A percentile compares a stretch with the other conserved stretches of the same genome.
Evolutionary conservation across 129 eudicot species (phyloP).

Genomic region (Smallanthus sonchifolius): DNA sequence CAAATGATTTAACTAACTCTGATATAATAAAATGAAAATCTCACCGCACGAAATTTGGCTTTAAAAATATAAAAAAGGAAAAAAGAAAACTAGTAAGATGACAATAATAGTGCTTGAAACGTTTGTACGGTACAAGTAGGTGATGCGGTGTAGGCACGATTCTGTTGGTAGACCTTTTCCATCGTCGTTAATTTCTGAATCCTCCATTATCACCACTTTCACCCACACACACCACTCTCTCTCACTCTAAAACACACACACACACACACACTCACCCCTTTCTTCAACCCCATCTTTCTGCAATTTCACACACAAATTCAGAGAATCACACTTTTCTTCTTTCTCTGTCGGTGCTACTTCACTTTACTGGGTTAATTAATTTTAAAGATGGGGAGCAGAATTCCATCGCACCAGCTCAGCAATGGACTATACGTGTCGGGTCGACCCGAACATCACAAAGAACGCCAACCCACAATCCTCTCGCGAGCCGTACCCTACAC

Average conservation of each 20-base stretch:
- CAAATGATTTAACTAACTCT: no score
- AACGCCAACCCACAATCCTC: conserved; percentile 50
- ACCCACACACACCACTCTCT: conserved; percentile 21
- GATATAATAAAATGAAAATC: no score
- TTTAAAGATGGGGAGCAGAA: conserved; percentile 50
- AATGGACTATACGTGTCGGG: conserved; percentile 92
- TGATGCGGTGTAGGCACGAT: conserved; percentile 10
- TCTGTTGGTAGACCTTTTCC: conserved; percentile 34
- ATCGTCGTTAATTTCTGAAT: conserved; percentile 27
- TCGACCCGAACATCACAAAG: conserved; percentile 71
- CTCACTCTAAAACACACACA: background rate
- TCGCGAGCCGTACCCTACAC: conserved; percentile 85
- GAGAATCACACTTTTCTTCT: background rate
- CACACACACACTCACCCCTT: conserved; percentile 20
- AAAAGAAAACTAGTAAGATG: background rate
- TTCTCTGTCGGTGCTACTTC: conserved; percentile 3
- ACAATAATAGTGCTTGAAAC: background rate
- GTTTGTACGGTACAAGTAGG: conserved; percentile 17
- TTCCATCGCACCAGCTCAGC: conserved; percentile 94
- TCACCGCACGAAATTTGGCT: no score
- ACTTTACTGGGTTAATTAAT: background rate
- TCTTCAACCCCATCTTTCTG: conserved; percentile 12
- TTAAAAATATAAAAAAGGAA: no score
- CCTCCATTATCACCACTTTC: conserved; percentile 30
- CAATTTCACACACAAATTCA: conserved; percentile 6